Evolutionary conservation across 1,139 yeast genomes (phyloP), one percentile per base, ranked within the genome.

Genomic region (Kurtzmaniella quercitrusa): DNA sequence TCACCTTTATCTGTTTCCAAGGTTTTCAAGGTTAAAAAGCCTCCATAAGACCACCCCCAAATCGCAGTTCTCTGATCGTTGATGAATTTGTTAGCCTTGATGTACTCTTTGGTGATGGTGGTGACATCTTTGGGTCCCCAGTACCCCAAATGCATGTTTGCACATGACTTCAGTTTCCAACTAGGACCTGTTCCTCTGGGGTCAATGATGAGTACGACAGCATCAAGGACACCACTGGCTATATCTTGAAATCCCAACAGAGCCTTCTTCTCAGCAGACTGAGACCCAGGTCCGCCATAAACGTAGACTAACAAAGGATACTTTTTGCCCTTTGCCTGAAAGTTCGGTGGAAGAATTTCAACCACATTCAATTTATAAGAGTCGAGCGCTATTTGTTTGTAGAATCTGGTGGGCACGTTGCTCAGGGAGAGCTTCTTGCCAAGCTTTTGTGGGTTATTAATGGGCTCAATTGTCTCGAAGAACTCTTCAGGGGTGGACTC

Each of bases 171-270:
- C 60, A 78, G 83, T 37, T 68, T 66, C 85, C 97, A 88, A 6
- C 96, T 96, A 63, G 82, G 81, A 2, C 91, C 96, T 0, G 98
- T 91, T 2, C 98, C 98, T 55, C 98, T 73, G 7, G 98, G 98
- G 55, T 93, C 99, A 33, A 93, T 84, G 27, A 83, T 77, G 36
- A 93, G 75, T 0, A 91, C 89, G 29, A 93, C 76, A 0, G 89
- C 84, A 54, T 86, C 83, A 44, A 86, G 64, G 3, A 77, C 68
- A 1, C 95, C 81, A 12, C 88, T 77, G 1, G 84, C 76, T 9
- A 84, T 73, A 39, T 85, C 85, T 56, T 85, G 86, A 60, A 88
- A 88, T 34, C 79, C 85, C 38, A 83, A 63, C 1, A 62, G 58
- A 51, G 75, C 84, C 36, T 68, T 57, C 44, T 83, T 76, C 39